phyloP scores from a whole-genome alignment of 495 filamentous ascomycete species.

The Xylaria scruposa region DNA sequence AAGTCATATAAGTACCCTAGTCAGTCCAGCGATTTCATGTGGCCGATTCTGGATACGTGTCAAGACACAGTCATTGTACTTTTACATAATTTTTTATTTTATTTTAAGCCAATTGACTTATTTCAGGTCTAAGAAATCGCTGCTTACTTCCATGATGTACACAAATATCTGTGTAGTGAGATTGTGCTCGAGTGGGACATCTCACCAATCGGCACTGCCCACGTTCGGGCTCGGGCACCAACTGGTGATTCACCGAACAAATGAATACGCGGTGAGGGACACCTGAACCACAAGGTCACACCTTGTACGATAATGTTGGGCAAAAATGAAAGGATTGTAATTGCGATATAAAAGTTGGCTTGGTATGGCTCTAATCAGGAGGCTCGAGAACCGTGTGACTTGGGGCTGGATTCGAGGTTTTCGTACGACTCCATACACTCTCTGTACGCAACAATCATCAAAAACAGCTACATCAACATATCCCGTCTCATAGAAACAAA shows the following conservation, averaged over 20 bases:
- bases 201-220: slow-evolving; percentile 31
- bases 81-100: background rate
- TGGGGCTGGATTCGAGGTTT: background rate
- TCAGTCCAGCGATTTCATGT: background rate
- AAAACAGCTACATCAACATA: background rate
- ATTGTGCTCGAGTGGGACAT: background rate
- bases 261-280: slow-evolving; percentile 11
- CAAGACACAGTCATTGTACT: background rate
- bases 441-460: background rate
- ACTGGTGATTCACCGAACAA: slow-evolving; percentile 15
- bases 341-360: background rate
- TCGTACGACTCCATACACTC: background rate
- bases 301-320: background rate
- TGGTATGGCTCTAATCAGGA: background rate
- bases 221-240: slow-evolving; percentile 35
- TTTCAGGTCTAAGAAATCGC: background rate
- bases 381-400: background rate
- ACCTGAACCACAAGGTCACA: background rate
- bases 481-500: background rate
- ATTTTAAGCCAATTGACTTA: background rate
- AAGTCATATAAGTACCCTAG: too few relatives aligned
- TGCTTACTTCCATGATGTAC: background rate
- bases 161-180: background rate
- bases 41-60: background rate
- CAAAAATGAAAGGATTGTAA: background rate